phyloP scores from a whole-genome alignment of 2,329 filamentous ascomycete species.

The Ceratocystis albifundus region DNA sequence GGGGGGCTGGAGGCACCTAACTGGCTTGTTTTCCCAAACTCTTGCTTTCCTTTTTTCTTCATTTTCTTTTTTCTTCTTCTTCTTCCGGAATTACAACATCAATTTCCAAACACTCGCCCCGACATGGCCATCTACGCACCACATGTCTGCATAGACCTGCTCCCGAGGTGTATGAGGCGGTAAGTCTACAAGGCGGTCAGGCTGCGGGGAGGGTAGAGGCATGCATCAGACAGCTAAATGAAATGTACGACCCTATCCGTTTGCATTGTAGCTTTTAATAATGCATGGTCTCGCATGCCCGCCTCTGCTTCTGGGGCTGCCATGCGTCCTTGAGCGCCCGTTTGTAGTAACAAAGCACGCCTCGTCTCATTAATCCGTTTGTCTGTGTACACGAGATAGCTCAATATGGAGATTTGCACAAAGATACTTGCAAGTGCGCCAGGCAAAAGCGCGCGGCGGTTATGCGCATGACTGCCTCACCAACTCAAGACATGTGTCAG shows the following conservation, averaged over 20 bases:
- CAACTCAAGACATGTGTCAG: slow-evolving; percentile 12
- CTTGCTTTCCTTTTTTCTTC: no score
- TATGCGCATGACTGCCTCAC: slow-evolving; percentile 1
- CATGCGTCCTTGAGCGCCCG: not conserved
- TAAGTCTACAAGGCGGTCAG: no score
- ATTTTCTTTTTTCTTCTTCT: no score
- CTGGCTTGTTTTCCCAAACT: not conserved
- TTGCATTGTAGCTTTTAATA: not conserved
- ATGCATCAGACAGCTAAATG: not conserved
- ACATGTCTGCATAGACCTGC: no score
- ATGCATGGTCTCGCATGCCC: not conserved
- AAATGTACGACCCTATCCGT: not conserved
- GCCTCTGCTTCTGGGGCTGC: not conserved
- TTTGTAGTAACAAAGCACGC: not conserved
- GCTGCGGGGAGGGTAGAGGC: not conserved
- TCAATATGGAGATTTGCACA: not conserved
- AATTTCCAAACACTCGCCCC: not conserved
- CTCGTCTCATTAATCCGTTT: slow-evolving; percentile 4
- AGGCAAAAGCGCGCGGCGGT: not conserved
- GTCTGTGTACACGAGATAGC: not conserved
- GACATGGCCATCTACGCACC: no score
- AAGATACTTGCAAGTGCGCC: not conserved
- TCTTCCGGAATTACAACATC: not conserved
- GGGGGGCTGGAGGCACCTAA: not conserved
- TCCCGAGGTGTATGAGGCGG: no score